Evolutionary conservation across 2,329 filamentous ascomycete species (phyloP).

Genomic region (Xylariaceae sp.): DNA sequence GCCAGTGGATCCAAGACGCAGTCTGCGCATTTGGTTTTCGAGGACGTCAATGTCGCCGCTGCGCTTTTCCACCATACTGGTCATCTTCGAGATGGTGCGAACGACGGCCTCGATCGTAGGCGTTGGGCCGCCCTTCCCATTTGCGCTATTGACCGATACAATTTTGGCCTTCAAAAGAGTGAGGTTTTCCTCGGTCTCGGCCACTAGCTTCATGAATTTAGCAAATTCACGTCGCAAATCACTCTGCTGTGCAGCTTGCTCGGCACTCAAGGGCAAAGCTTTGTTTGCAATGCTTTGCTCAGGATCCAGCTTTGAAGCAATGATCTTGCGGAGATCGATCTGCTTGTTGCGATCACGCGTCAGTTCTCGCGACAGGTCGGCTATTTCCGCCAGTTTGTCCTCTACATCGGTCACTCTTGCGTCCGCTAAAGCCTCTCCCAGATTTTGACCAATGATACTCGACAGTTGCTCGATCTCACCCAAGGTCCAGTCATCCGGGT

Average conservation of each 20-base stretch:
- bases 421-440: slow-evolving; percentile 61
- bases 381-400: slow-evolving; percentile 63
- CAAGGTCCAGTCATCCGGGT: slow-evolving; percentile 66
- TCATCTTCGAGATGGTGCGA: slow-evolving; percentile 90
- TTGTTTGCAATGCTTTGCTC: slow-evolving; percentile 60
- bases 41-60: slow-evolving; percentile 87
- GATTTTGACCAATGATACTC: slow-evolving; percentile 56
- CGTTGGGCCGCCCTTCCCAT: slow-evolving; percentile 36
- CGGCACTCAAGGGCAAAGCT: slow-evolving; percentile 73
- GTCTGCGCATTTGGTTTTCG: slow-evolving; percentile 77
- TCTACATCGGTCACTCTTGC: slow-evolving; percentile 66
- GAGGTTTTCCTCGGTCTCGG: slow-evolving; percentile 74
- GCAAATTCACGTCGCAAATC: slow-evolving; percentile 75
- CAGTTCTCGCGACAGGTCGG: slow-evolving; percentile 65
- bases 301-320: slow-evolving; percentile 66
- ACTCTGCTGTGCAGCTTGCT: slow-evolving; percentile 78
- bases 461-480: slow-evolving; percentile 70
- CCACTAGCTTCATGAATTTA: slow-evolving; percentile 67
- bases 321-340: slow-evolving; percentile 72
- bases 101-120: slow-evolving; percentile 91
- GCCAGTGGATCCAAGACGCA: slow-evolving; percentile 49
- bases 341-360: slow-evolving; percentile 69
- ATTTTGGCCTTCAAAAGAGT: slow-evolving; percentile 76
- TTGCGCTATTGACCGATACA: slow-evolving; percentile 44
- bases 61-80: slow-evolving; percentile 83